Percentiles rank a stretch among this genome's conserved stretches.
These are phyloP conservation scores for Eimeria zaria DNA, from an alignment of 169 alveolate genomes.

Conservation along the genomic window DNA sequence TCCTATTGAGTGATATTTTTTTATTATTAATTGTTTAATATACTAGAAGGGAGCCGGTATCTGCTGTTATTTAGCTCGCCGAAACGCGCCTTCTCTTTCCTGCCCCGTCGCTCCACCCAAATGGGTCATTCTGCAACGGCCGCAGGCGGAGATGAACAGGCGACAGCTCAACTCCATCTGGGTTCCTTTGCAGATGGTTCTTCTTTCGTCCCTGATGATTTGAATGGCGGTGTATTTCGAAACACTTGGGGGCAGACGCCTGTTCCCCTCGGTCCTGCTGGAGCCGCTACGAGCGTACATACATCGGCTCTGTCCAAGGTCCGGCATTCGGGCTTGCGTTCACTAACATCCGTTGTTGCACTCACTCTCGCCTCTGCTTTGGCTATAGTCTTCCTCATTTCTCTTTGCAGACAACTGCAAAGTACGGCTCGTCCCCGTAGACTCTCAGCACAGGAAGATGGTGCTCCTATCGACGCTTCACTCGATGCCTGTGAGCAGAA, in stretches of 20 bases:
- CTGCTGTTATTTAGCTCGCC: too few species aligned
- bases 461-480: not conserved
- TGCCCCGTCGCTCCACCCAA: not conserved
- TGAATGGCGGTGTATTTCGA: not conserved
- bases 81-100: not conserved
- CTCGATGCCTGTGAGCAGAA: not conserved
- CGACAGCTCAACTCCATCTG: not conserved
- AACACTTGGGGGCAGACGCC: not conserved
- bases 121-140: slow-evolving; percentile 3
- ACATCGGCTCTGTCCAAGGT: not conserved
- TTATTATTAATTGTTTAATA: not conserved
- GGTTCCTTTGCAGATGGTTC: not conserved
- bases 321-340: not conserved
- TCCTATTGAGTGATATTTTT: not conserved
- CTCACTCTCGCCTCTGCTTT: not conserved
- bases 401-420: not conserved
- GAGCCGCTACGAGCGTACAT: not conserved
- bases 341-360: not conserved
- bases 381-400: not conserved
- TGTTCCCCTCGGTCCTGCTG: not conserved
- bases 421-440: not conserved
- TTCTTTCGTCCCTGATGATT: not conserved
- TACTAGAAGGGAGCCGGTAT: too few species aligned
- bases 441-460: not conserved
- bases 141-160: slow-evolving; percentile 10